These are phyloP conservation scores for Leishmania amazonensis DNA, from an alignment of 208 protist genomes.

Conservation along the genomic window DNA sequence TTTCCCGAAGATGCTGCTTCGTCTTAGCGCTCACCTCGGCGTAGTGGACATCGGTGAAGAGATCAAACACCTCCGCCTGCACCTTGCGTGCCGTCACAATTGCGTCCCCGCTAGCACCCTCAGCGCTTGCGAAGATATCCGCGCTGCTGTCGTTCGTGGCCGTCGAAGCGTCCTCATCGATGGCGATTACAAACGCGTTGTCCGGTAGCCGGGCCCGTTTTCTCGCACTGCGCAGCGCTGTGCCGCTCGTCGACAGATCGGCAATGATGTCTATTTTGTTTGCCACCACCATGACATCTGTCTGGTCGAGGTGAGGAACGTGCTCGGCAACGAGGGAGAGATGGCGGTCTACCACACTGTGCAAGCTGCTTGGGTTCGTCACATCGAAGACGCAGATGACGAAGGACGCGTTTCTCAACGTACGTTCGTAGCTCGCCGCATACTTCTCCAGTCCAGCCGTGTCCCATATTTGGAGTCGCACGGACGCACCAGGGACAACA, in stretches of 20 bases:
- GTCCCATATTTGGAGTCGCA: slow-evolving; percentile 81
- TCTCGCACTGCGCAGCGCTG: slow-evolving; percentile 8
- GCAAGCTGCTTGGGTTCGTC: slow-evolving; percentile 90
- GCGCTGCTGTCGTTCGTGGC: slow-evolving; percentile 3
- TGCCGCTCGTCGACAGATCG: slow-evolving; percentile 7
- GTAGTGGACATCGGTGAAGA: slow-evolving; percentile 53
- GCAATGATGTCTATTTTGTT: slow-evolving; percentile 60
- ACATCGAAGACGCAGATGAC: slow-evolving; percentile 97
- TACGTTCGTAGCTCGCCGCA: slow-evolving; percentile 90
- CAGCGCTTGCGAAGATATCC: neutral
- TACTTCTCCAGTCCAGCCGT: slow-evolving; percentile 95
- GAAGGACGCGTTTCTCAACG: slow-evolving; percentile 87
- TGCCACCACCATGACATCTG: slow-evolving; percentile 46
- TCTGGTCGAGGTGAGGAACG: slow-evolving; percentile 43
- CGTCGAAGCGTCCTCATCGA: slow-evolving; percentile 16
- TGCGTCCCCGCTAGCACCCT: slow-evolving; percentile 1
- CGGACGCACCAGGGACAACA: slow-evolving; percentile 36
- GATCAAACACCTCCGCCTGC: slow-evolving; percentile 29
- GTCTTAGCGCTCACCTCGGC: slow-evolving; percentile 54
- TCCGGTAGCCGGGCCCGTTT: slow-evolving; percentile 17
- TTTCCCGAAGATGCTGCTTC: slow-evolving; percentile 24
- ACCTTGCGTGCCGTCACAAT: slow-evolving; percentile 35
- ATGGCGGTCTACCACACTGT: slow-evolving; percentile 39
- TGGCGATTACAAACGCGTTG: slow-evolving; percentile 15
- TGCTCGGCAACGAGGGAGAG: slow-evolving; percentile 33